Base-by-base conservation (phyloP, 768 basidiomycete genomes). In the Sistotremastrum suecicum region DNA sequence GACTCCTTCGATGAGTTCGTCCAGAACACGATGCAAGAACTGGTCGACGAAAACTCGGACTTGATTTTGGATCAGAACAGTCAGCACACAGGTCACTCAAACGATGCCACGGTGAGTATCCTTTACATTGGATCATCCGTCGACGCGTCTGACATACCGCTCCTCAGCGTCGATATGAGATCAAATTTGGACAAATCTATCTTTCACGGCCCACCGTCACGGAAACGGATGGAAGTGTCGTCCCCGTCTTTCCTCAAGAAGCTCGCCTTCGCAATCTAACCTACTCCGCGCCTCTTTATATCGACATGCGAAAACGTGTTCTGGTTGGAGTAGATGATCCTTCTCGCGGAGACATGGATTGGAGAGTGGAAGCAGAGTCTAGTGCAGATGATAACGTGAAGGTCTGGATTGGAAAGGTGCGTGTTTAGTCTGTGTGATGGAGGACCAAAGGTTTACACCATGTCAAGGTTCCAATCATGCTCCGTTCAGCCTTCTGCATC, bases 1-100 rank as follows among this genome's bases (percentile, higher is more conserved):
- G 91, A 94, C 66, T 92, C 88, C 7, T 99, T 94, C 64, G 91
- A 99, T 60, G 94, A 98, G 66, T 99, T 98, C 57, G 88, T 99
- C 34, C 90, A 97, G 60, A 97, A 97, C 55, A 97, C 91, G 9
- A 95, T 99, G 91, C 94, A 98, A 64, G 95, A 98, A 61, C 73
- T 99, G 29, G 92, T 99, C 20, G 95, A 97, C 60, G 95, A 99
- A 66, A 88, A 88, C 52, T 67, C 82, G n/a, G 88, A 89, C 56
- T 77, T 99, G 57, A 91, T 94, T 52, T 70, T 99, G 41, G 94
- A 98, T 66, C 95, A 98, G 64, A 84, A 84, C 43, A 83, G 88
- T 61, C 95, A 99, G 63, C 90, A 95, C 60, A 85, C 91, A 6
- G 94, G 94, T 4, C 82, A 85, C 52, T 64, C 70, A 37, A 73